Evolutionary conservation across 2,329 filamentous ascomycete genomes (phyloP).

Genomic region (Colletotrichum navitas): DNA sequence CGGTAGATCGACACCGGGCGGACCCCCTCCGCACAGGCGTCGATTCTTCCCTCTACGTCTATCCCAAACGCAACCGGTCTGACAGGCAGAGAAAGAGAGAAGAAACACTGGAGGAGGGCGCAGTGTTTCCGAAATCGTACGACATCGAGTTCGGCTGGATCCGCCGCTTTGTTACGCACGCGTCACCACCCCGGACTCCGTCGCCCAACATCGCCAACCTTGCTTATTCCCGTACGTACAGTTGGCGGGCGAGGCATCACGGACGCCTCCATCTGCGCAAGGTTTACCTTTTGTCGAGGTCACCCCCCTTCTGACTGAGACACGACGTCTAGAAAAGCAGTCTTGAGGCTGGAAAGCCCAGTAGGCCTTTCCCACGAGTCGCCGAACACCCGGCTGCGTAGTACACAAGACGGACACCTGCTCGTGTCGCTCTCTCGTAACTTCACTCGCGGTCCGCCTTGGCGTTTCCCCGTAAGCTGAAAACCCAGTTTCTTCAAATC

Average conservation of each 20-base stretch:
- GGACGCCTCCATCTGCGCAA: too few species aligned
- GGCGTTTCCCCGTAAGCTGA: constrained; percentile 8
- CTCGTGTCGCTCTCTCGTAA: not conserved
- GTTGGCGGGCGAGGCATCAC: not conserved
- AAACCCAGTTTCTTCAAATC: not conserved
- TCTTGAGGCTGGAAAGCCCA: not conserved
- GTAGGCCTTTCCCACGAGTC: not conserved
- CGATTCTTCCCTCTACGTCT: too few species aligned
- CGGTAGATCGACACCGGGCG: constrained; percentile 11
- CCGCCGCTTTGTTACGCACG: not conserved
- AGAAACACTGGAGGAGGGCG: constrained; percentile 3
- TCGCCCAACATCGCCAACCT: not conserved
- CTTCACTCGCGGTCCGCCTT: not conserved
- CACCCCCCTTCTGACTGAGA: not conserved
- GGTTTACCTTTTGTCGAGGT: not conserved
- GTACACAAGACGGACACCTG: not conserved
- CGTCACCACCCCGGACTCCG: not conserved
- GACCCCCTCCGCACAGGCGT: not conserved
- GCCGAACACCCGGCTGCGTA: not conserved
- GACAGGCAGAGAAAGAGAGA: not conserved
- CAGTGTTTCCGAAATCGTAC: constrained; percentile 21
- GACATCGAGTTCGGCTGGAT: not conserved
- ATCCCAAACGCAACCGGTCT: not conserved
- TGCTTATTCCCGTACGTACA: not conserved
- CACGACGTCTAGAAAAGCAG: not conserved